Conservation (phyloP, 106 monocot species). For the Agapanthus africanus region DNA sequence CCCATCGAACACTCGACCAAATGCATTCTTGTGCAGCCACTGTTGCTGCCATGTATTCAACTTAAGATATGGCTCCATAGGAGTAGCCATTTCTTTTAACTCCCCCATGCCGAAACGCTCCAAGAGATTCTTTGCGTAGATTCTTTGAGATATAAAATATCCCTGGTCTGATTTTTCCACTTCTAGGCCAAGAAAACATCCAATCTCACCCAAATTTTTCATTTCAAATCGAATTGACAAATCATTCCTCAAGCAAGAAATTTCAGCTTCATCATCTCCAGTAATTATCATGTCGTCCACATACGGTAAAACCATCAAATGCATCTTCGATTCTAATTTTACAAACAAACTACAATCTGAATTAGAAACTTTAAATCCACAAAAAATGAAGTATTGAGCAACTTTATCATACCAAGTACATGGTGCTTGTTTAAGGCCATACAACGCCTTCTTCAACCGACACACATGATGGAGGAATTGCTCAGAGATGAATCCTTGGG, state of each 20-base stretch:
- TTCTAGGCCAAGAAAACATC: not conserved
- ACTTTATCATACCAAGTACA: constrained; percentile 8
- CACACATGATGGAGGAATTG: not conserved
- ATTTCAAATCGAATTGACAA: constrained; percentile 7
- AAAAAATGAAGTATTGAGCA: constrained; percentile 1
- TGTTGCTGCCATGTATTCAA: constrained; percentile 14
- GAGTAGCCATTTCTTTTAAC: constrained; percentile 4
- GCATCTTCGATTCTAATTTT: constrained; percentile 1
- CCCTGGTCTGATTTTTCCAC: not conserved
- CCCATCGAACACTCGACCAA: not conserved
- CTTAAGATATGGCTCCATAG: constrained; percentile 5
- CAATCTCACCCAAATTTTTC: constrained; percentile 5
- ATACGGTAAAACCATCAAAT: not conserved
- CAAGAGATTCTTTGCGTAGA: not conserved
- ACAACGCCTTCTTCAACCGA: not conserved
- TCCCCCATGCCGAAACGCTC: not conserved
- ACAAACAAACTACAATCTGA: not conserved
- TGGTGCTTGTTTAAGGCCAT: constrained; percentile 12
- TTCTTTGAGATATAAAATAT: constrained; percentile 9
- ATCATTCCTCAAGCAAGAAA: not conserved
- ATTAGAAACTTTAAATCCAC: constrained; percentile 2
- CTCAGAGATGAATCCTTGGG: constrained; percentile 8
- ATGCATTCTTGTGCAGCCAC: constrained; percentile 14
- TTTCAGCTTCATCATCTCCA: not conserved
- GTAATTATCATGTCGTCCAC: not conserved